Percentiles rank a stretch among this genome's conserved stretches.
phyloP scores from a whole-genome alignment of 2,329 filamentous ascomycete species.

The Trichocomaceae sp. region DNA sequence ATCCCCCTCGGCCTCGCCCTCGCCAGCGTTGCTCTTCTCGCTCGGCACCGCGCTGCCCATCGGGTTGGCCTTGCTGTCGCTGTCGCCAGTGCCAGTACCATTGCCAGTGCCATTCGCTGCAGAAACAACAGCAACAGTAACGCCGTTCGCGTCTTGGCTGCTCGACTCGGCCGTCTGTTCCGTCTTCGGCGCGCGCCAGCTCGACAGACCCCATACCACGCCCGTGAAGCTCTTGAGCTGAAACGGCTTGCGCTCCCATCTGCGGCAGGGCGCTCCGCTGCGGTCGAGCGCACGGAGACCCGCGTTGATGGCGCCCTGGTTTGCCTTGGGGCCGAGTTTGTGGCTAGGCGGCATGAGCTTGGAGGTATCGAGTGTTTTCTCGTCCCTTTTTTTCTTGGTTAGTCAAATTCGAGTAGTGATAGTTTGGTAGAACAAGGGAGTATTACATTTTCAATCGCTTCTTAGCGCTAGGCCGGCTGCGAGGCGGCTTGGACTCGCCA shows the following conservation, averaged over 20 bases:
- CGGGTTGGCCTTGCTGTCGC: constrained; percentile 51
- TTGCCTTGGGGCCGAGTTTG: constrained; percentile 92
- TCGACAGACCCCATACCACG: constrained; percentile 69
- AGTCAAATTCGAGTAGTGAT: neutral
- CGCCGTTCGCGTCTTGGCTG: constrained; percentile 53
- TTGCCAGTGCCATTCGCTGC: constrained; percentile 16
- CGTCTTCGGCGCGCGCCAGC: constrained; percentile 61
- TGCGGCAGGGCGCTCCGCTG: constrained; percentile 83
- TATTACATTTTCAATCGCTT: constrained; percentile 86
- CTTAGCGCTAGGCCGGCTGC: constrained; percentile 89
- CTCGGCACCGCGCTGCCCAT: constrained; percentile 53
- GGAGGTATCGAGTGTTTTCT: constrained; percentile 42
- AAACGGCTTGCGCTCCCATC: constrained; percentile 79
- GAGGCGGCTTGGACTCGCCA: constrained; percentile 59
- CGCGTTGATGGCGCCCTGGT: constrained; percentile 95
- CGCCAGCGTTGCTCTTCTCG: constrained; percentile 54
- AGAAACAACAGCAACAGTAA: constrained; percentile 40
- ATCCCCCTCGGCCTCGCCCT: constrained; percentile 42
- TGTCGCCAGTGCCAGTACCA: constrained; percentile 39
- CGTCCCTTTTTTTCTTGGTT: constrained; percentile 40
- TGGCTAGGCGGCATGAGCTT: constrained; percentile 47
- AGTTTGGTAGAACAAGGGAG: neutral
- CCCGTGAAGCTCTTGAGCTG: constrained; percentile 89
- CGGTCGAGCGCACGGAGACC: constrained; percentile 89
- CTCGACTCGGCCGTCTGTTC: constrained; percentile 30